A percentile compares a stretch with the other conserved stretches of the same genome.
Evolutionary conservation across 1,139 yeast species (phyloP).

Genomic region (Geotrichum fermentans): DNA sequence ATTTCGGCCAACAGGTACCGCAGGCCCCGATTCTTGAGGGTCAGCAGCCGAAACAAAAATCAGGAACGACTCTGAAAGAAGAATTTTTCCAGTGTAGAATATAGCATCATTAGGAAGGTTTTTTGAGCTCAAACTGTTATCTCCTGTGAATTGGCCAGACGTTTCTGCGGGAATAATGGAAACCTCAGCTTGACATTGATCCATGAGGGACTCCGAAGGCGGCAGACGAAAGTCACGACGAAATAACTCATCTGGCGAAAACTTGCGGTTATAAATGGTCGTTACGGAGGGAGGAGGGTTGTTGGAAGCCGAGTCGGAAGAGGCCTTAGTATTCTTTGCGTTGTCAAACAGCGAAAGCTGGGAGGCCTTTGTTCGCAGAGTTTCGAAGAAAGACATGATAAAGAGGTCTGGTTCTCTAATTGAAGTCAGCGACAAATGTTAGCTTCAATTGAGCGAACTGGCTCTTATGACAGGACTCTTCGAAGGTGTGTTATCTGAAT

Average conservation of each 20-base stretch:
- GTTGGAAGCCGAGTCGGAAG: slow-evolving; percentile 26
- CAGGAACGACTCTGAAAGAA: slow-evolving; percentile 67
- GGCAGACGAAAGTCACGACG: slow-evolving; percentile 67
- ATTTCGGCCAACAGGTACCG: slow-evolving; percentile 38
- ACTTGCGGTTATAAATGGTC: slow-evolving; percentile 36
- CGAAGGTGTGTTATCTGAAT: too few species aligned
- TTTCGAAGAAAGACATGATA: slow-evolving; percentile 49
- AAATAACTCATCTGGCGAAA: slow-evolving; percentile 62
- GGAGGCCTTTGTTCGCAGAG: slow-evolving; percentile 48
- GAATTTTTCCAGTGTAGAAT: slow-evolving; percentile 55
- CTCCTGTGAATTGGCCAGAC: slow-evolving; percentile 16
- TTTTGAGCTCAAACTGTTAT: slow-evolving; percentile 33
- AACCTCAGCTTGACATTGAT: slow-evolving; percentile 67
- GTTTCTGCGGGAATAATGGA: slow-evolving; percentile 42
- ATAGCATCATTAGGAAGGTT: slow-evolving; percentile 27
- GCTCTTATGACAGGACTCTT: not conserved
- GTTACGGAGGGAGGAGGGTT: slow-evolving; percentile 26
- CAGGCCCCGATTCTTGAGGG: slow-evolving; percentile 27
- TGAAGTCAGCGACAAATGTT: not conserved
- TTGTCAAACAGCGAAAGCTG: slow-evolving; percentile 42
- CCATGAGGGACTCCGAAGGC: slow-evolving; percentile 58
- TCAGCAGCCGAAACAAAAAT: slow-evolving; percentile 71
- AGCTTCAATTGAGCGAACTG: not conserved
- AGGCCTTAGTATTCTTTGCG: slow-evolving; percentile 7
- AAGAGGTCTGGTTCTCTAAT: not conserved